Evolutionary conservation across 2,329 filamentous ascomycete genomes (phyloP).

Genomic region (Phyllosticta ampelicida): DNA sequence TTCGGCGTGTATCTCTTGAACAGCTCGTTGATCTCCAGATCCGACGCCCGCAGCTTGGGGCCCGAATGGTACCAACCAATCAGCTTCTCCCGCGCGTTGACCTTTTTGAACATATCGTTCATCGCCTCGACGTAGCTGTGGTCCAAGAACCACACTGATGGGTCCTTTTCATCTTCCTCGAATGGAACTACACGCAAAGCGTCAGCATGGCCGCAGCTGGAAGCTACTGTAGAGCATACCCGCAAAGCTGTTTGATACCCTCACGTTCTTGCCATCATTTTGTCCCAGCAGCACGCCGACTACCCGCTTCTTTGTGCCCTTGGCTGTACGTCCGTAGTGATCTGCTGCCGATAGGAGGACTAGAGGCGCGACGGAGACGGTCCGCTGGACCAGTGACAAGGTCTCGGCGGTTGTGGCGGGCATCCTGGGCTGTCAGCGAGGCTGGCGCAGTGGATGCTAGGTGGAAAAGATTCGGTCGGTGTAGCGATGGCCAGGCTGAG

Average conservation of each 20-base stretch:
- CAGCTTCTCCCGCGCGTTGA: conserved; percentile 96
- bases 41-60: conserved; percentile 89
- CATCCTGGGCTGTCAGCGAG: conserved; percentile 47
- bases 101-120: conserved; percentile 99
- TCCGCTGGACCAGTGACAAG: conserved; percentile 84
- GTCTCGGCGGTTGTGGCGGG: conserved; percentile 95
- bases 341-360: conserved; percentile 97
- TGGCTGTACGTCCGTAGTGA: conserved; percentile 91
- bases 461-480: neutral
- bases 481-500: neutral
- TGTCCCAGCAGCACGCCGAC: conserved; percentile 91
- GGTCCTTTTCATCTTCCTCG: conserved; percentile 97
- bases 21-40: conserved; percentile 97
- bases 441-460: conserved; percentile 11
- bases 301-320: conserved; percentile 78
- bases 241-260: conserved; percentile 98
- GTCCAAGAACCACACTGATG: conserved; percentile 97
- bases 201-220: neutral
- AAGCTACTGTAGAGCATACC: conserved; percentile 44
- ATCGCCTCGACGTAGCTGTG: conserved; percentile 99
- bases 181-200: conserved; percentile 62
- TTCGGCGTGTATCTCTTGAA: conserved; percentile 99
- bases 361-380: conserved; percentile 92
- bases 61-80: conserved; percentile 99
- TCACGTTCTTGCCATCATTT: conserved; percentile 91